Evolutionary conservation across 495 filamentous ascomycete genomes (phyloP), one percentile per base, ranked within the genome.

Genomic region (Staphylotrichum longicolle): DNA sequence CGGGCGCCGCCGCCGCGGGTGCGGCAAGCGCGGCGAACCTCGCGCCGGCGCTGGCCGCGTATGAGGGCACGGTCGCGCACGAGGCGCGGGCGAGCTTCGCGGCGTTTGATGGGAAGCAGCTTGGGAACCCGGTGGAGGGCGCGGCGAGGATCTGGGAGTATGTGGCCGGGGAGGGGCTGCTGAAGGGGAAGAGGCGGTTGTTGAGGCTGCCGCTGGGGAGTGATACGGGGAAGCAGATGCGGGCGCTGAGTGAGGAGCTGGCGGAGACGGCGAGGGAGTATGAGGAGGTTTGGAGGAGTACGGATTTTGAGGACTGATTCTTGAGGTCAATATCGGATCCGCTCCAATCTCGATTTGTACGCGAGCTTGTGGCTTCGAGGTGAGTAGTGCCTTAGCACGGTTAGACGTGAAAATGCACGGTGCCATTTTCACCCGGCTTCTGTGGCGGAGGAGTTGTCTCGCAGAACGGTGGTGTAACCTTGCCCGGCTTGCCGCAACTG

Each of bases 171-270:
- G 50, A 53, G 50, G 50, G 50, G 34, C 2, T 53, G 48, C 35
- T 34, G 14, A n/a, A 5, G 48, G 48, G 48, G 50, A 53, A 53
- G 34, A 35, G 8, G 50, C 20, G 34, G 50, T 27, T 14, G 34
- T 3, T 20, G 50, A 39, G 50, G n/a, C n/a, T 53, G 34, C 50
- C 50, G 50, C 30, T 53, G 50, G 50, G 50, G 34, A 51, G 48
- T 34, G 48, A 51, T 51, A 37, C 32, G 12, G 48, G 48, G 8
- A 35, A 5, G 32, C 10, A 12, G 12, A 51, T 51, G 48, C 10
- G 48, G 48, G 33, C 6, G 32, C 5, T 51, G 48, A 37, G 48
- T 14, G 32, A n/a, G 48, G n/a, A 15, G 12, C 10, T 51, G 48
- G 48, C 33, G 4, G 48, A 35, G 32, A 51, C 48, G 48, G 48